Percentiles rank a stretch among this genome's conserved stretches.
phyloP scores from a whole-genome alignment of 345 rosid genomes.

The Salix arbutifolia region DNA sequence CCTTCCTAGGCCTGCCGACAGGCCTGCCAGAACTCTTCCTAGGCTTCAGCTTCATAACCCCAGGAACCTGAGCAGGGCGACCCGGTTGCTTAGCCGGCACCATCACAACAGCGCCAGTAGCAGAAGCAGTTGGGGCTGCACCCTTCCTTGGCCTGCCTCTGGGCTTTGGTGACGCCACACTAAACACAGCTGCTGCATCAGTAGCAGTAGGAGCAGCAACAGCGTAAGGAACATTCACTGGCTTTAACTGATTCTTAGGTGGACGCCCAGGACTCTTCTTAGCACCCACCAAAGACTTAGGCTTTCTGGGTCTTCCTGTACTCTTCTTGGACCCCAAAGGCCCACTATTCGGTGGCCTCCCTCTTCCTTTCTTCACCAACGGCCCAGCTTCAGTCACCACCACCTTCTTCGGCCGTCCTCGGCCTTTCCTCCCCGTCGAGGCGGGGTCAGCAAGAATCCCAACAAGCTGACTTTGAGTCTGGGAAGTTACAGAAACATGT shows the following conservation, averaged over 20 bases:
- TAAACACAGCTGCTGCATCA: background rate
- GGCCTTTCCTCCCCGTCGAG: constrained; percentile 19
- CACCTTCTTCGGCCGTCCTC: constrained; percentile 47
- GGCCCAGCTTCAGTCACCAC: constrained; percentile 5
- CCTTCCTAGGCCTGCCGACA: constrained; percentile 72
- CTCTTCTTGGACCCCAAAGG: constrained; percentile 22
- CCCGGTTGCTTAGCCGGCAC: constrained; percentile 41
- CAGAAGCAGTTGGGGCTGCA: constrained; percentile 1
- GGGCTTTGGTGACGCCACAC: constrained; percentile 14
- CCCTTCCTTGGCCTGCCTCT: constrained; percentile 58
- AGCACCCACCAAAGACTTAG: constrained; percentile 22
- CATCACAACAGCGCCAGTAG: constrained; percentile 4
- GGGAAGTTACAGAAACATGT: background rate
- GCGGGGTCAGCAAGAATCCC: background rate
- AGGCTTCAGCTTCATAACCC: constrained; percentile 20
- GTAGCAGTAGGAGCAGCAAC: background rate
- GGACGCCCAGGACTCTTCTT: constrained; percentile 35
- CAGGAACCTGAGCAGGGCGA: constrained; percentile 45
- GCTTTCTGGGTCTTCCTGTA: constrained; percentile 42
- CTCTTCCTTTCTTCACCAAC: constrained; percentile 30
- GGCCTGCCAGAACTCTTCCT: constrained; percentile 42
- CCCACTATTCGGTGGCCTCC: constrained; percentile 36
- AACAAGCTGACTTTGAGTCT: background rate
- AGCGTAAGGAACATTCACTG: constrained; percentile 24
- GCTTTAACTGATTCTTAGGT: constrained; percentile 21